phyloP scores from a whole-genome alignment of 495 filamentous ascomycete genomes.

The Aspergillus affinis region DNA sequence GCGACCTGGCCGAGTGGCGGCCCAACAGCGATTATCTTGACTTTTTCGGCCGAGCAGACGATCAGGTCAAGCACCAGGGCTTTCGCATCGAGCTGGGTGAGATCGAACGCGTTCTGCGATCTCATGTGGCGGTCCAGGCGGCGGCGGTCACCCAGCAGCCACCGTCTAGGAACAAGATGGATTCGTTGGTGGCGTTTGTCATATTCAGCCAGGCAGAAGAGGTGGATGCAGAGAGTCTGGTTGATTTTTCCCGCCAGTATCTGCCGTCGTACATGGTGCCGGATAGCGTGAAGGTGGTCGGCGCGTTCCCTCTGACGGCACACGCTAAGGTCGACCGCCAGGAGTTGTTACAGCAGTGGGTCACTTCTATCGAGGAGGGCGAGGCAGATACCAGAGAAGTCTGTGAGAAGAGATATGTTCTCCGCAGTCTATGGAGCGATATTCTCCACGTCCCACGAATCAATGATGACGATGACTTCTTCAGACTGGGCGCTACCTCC shows the following conservation, averaged over 20 bases:
- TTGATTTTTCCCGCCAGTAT: neutral
- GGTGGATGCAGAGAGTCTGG: neutral
- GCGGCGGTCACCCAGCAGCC: neutral
- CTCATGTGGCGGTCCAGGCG: neutral
- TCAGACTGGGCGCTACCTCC: constrained; percentile 1
- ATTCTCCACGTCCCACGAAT: neutral
- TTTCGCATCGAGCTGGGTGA: constrained; percentile 12
- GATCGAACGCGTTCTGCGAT: constrained; percentile 4
- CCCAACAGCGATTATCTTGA: neutral
- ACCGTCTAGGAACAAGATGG: neutral
- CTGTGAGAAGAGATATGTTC: neutral
- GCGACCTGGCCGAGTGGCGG: constrained; percentile 2
- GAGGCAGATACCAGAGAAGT: neutral
- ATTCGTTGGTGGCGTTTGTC: constrained; percentile 8
- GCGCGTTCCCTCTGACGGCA: neutral
- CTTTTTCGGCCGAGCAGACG: constrained; percentile 10
- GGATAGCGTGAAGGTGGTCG: neutral
- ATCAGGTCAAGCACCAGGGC: constrained; percentile 10
- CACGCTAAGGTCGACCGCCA: constrained; percentile 10
- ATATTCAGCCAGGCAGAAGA: neutral
- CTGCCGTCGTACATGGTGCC: constrained; percentile 8
- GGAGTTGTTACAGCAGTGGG: neutral
- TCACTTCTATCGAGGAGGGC: neutral
- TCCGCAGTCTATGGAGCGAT: constrained; percentile 1
- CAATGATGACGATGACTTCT: constrained; percentile 8